These are phyloP conservation scores for Mucor racemosus DNA, from an alignment of 371 early-diverging fungal species.

Conservation along the genomic window DNA sequence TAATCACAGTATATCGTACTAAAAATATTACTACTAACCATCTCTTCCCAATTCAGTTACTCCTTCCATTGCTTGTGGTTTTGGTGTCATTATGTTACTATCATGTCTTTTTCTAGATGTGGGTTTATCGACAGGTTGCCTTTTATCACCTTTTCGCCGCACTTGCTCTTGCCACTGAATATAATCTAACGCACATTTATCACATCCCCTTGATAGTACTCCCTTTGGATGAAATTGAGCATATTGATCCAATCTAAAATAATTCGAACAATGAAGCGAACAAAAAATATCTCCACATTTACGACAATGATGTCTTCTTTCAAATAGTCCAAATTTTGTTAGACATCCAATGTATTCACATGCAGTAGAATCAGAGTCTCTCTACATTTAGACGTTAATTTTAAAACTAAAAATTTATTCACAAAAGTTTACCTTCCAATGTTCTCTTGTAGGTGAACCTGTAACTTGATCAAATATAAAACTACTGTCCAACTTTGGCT, in stretches of 20 bases:
- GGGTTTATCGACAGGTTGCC: conserved; percentile 13
- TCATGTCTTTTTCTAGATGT: conserved; percentile 32
- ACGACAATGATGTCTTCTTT: conserved; percentile 58
- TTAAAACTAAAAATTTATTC: not conserved
- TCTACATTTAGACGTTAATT: not conserved
- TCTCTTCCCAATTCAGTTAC: conserved; percentile 54
- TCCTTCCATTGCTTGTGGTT: conserved; percentile 57
- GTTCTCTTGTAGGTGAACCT: conserved; percentile 47
- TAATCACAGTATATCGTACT: too few relatives aligned
- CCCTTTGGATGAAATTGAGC: conserved; percentile 48
- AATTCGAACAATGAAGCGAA: conserved; percentile 52
- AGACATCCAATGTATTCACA: conserved; percentile 41
- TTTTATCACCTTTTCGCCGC: conserved; percentile 14
- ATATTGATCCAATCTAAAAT: conserved; percentile 49
- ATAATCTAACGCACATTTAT: conserved; percentile 43
- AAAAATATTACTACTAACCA: conserved; percentile 32
- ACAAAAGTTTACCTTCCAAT: conserved; percentile 50
- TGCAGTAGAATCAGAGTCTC: conserved; percentile 27
- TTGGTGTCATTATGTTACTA: conserved; percentile 49
- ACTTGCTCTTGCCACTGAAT: conserved; percentile 37
- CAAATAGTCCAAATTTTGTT: conserved; percentile 49
- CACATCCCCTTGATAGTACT: conserved; percentile 47
- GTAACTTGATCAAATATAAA: conserved; percentile 36
- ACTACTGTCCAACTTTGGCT: not conserved
- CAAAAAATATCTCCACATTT: conserved; percentile 58